Percentiles rank a stretch among this genome's conserved stretches.
These are phyloP conservation scores for Syncephalastrum contaminatum DNA, from an alignment of 371 early-diverging fungal species.

Conservation along the genomic window DNA sequence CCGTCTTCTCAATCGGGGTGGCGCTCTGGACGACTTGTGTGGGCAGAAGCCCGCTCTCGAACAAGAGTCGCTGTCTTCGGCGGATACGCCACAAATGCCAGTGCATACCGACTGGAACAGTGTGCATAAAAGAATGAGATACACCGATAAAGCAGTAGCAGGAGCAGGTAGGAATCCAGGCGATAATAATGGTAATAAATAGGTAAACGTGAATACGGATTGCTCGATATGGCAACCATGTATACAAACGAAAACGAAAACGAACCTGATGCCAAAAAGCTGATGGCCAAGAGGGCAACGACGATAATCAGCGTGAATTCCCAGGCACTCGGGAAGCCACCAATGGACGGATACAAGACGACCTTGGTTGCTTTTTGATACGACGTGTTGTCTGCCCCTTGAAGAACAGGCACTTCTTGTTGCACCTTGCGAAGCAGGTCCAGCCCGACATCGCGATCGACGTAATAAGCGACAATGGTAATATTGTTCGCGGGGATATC, in stretches of 20 bases:
- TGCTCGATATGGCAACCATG: too few relatives aligned
- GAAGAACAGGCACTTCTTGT: conserved; percentile 13
- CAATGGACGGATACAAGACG: conserved; percentile 38
- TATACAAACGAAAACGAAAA: background rate
- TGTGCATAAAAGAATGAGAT: too few relatives aligned
- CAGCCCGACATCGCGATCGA: conserved; percentile 32
- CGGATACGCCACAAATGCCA: conserved; percentile 53
- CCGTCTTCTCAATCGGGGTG: conserved; percentile 15
- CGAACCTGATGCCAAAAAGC: conserved; percentile 54
- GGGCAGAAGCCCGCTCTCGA: conserved; percentile 33
- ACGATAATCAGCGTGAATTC: conserved; percentile 58
- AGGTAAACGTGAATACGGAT: too few relatives aligned
- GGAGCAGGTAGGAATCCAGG: background rate
- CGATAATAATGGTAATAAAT: too few relatives aligned
- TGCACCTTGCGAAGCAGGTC: conserved; percentile 27
- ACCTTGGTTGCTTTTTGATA: conserved; percentile 31
- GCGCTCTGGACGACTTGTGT: conserved; percentile 5
- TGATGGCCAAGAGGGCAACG: conserved; percentile 51
- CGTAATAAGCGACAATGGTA: conserved; percentile 41
- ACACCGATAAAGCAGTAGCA: background rate
- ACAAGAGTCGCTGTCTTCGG: conserved; percentile 34
- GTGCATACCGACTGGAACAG: conserved; percentile 42
- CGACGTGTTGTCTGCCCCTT: conserved; percentile 8
- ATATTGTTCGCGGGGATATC: conserved; percentile 30
- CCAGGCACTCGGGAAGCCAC: conserved; percentile 53